Evolutionary conservation across 768 basidiomycete species (phyloP).

Genomic region (Tricholoma terreum): DNA sequence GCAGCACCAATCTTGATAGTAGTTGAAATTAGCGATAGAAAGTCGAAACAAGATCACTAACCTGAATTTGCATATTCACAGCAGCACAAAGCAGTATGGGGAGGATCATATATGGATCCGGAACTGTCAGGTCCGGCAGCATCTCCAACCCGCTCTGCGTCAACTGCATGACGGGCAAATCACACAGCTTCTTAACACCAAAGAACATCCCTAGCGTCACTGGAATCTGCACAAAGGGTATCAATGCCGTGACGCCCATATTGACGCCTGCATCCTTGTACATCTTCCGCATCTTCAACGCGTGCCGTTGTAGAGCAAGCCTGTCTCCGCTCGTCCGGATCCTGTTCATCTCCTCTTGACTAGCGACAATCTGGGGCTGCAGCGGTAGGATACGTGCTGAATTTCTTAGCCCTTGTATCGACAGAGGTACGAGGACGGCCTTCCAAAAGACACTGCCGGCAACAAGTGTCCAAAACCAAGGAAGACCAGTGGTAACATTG

Average conservation of each 20-base stretch:
- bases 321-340: constrained; percentile 34
- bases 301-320: constrained; percentile 51
- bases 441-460: constrained; percentile 62
- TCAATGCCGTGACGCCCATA: constrained; percentile 49
- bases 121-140: constrained; percentile 71
- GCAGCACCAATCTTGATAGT: constrained; percentile 40
- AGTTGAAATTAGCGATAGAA: constrained; percentile 3
- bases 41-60: constrained; percentile 30
- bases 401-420: constrained; percentile 54
- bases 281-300: constrained; percentile 50
- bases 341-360: constrained; percentile 43
- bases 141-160: constrained; percentile 70
- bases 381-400: constrained; percentile 58
- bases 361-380: constrained; percentile 46
- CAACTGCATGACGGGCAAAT: constrained; percentile 70
- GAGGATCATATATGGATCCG: constrained; percentile 76
- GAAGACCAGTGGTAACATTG: constrained; percentile 65
- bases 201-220: constrained; percentile 83
- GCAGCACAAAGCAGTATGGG: constrained; percentile 53
- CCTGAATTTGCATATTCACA: constrained; percentile 72
- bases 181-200: constrained; percentile 68
- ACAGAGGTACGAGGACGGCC: constrained; percentile 55
- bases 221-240: constrained; percentile 63
- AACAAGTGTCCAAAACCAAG: constrained; percentile 85
- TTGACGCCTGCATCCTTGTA: constrained; percentile 66